Evolutionary conservation across 495 filamentous ascomycete species (phyloP).

Genomic region (Darksidea phi): DNA sequence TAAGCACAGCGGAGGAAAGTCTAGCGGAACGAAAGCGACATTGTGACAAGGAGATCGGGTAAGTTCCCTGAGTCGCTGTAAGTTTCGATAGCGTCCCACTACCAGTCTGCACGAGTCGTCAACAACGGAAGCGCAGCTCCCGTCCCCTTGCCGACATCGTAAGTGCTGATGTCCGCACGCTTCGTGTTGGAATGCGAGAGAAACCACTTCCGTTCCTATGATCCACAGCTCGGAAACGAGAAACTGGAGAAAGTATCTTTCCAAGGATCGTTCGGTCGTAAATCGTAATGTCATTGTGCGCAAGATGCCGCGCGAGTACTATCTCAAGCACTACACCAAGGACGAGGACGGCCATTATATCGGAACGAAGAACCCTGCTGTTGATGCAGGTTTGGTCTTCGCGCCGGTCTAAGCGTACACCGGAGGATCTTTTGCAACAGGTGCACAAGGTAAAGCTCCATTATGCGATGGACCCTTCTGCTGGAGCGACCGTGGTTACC

Average conservation of each 20-base stretch:
- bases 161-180: constrained; percentile 6
- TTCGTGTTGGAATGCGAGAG: constrained; percentile 28
- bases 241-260: constrained; percentile 2
- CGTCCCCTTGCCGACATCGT: constrained; percentile 14
- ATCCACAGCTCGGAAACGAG: constrained; percentile 19
- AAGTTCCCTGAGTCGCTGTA: not conserved
- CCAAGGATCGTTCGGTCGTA: not conserved
- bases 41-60: not conserved
- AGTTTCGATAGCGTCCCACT: not conserved
- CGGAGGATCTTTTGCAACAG: constrained; percentile 30
- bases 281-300: constrained; percentile 25
- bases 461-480: constrained; percentile 13
- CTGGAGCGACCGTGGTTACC: not conserved
- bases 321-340: constrained; percentile 30
- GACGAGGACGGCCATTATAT: constrained; percentile 31
- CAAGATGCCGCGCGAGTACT: constrained; percentile 29
- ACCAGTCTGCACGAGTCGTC: constrained; percentile 1
- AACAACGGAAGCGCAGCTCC: not conserved
- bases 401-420: constrained; percentile 30
- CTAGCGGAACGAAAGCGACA: not conserved
- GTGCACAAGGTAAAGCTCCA: constrained; percentile 29
- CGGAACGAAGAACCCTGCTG: constrained; percentile 27
- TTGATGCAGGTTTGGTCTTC: constrained; percentile 25
- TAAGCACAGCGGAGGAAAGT: constrained; percentile 4
- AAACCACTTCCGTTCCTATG: constrained; percentile 29